These are phyloP conservation scores for Candida sithepensis DNA, from an alignment of 805 yeast genomes.

Conservation along the genomic window DNA sequence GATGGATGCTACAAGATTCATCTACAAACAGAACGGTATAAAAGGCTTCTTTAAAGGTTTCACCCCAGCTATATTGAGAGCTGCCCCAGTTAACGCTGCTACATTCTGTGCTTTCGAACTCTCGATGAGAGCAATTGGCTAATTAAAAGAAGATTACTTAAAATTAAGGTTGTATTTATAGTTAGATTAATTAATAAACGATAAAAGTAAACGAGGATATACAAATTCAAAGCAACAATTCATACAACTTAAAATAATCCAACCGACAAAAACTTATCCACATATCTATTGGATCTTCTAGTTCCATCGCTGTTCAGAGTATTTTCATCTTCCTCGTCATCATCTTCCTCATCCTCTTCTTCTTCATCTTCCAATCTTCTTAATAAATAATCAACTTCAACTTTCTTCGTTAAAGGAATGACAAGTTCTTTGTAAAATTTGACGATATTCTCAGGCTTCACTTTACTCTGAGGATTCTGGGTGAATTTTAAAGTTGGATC, in stretches of 20 bases:
- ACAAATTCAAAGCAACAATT: neutral
- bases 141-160: no score
- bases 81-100: slow-evolving; percentile 98
- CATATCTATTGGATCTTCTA: slow-evolving; percentile 16
- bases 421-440: slow-evolving; percentile 81
- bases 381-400: slow-evolving; percentile 87
- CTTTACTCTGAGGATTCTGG: slow-evolving; percentile 66
- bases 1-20: slow-evolving; percentile 52
- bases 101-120: slow-evolving; percentile 92
- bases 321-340: slow-evolving; percentile 10
- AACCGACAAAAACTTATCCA: slow-evolving; percentile 23
- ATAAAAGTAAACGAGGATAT: neutral
- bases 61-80: slow-evolving; percentile 87
- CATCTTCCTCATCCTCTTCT: slow-evolving; percentile 26
- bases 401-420: slow-evolving; percentile 92
- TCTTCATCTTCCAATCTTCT: slow-evolving; percentile 66
- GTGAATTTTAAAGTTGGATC: slow-evolving; percentile 78
- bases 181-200: slow-evolving; percentile 2
- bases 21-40: slow-evolving; percentile 57
- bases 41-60: slow-evolving; percentile 89
- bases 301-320: neutral
- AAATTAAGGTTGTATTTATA: neutral
- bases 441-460: slow-evolving; percentile 79
- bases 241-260: slow-evolving; percentile 14
- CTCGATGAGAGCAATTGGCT: slow-evolving; percentile 65